Base-by-base conservation (phyloP, 768 basidiomycete species). In the Lentinula guzmanii region DNA sequence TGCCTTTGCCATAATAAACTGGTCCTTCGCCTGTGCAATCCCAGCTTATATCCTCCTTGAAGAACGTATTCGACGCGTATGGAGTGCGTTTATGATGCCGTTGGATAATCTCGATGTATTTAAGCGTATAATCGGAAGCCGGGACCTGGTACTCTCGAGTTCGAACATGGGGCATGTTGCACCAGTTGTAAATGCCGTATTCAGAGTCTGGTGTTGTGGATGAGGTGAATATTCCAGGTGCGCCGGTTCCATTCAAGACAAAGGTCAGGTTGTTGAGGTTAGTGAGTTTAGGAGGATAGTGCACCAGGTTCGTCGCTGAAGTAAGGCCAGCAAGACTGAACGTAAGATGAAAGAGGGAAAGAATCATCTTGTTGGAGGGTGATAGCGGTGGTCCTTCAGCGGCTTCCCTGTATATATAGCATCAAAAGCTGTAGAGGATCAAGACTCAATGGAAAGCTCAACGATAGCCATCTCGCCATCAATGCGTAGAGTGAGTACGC, bases 141-240 rank as follows among this genome's bases (percentile, higher is more conserved):
- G 69, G 16, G 63, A 61, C 0, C 82, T 73, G 74, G 69, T 82
- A 82, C 66, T 81, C 80, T 60, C 63, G 69, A 28, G 58, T 52
- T 58, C 80, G 70, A 1, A 79, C 79, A 70, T 82, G 82, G 2
- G 82, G 81, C 82, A 83, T 82, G 63, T 81, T 82, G 55, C 82
- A 82, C 80, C 80, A 81, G 62, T 81, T 81, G 61, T 80, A 82
- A 18, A 67, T 69, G 0, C 80, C 81, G 71, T 82, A 82, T 8
- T 64, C 63, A 2, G 70, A 58, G 41, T 76, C 65, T 1, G 79
- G 76, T 7, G 75, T 76, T 6, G 59, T 65, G 0, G 80, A 81
- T 0, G 76, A 79, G 61, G 70, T 74, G 66, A 74, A 81, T 2
- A 81, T 79, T 4, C 81, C 81, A 21, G 79, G 77, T n/a, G 77